Base-by-base conservation (phyloP, 2,329 filamentous ascomycete genomes). In the Fusarium marasasianum region DNA sequence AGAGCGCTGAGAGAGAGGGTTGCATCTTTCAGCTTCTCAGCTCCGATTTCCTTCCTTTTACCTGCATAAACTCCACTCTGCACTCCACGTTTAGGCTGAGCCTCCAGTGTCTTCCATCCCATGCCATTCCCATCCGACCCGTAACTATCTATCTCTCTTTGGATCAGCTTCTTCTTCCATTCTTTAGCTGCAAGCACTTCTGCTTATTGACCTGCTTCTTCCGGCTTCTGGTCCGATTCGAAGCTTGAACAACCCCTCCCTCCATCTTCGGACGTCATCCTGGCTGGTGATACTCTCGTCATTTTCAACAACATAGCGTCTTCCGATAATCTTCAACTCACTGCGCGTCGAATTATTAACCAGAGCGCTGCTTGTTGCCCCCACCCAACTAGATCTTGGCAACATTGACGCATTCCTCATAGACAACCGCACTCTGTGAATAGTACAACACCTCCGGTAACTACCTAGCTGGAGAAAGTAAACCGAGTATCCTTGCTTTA, bases 341-440 rank as follows among this genome's bases (percentile, higher is more conserved):
- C 48, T 24, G 59, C 38, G 41, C 51, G 43, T 66, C 37, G 15
- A 59, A 59, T 58, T 45, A 44, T 44, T 64, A 22, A 55, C 40
- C 47, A 29, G 37, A 50, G 37, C 38, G 50, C 43, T 44, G 53
- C 66, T 61, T 38, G 45, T 60, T 48, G 38, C 63, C 74, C 74
- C 74, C 76, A 71, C 76, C 63, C 69, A 68, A 76, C 66, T 71
- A 67, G 69, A 65, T 62, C 67, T 77, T 75, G 73, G 73, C 73
- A 71, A 73, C 68, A 51, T 66, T 63, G 60, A 69, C 67, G 44
- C 61, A 68, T 48, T 71, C 31, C 55, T 63, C 62, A 45, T 70
- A 64, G 33, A 53, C 51, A 70, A 26, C 66, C 58, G n/a, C 45
- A n/a, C 45, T 24, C 40, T 58, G 40, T n/a, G 45, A 58, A 70